Conservation (phyloP, 1,284 basidiomycete species). For the Bjerkandera adusta region DNA sequence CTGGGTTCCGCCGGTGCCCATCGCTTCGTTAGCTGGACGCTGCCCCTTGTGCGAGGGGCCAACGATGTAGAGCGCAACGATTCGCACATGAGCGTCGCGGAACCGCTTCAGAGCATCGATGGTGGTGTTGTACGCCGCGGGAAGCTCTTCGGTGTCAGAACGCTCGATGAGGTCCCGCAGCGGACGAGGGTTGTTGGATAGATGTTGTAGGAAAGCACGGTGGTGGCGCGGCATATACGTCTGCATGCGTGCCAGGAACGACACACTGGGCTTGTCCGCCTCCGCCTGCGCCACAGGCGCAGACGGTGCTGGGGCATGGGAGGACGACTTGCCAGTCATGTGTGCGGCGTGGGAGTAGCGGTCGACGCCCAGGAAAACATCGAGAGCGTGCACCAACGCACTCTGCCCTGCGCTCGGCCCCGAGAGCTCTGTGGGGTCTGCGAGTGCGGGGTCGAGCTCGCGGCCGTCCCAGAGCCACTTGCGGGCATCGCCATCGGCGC, state of each 20-base stretch:
- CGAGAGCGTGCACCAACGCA: conserved; percentile 84
- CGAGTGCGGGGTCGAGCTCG: conserved; percentile 47
- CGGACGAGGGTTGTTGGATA: conserved; percentile 60
- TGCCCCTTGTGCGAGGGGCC: conserved; percentile 50
- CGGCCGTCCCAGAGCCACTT: conserved; percentile 86
- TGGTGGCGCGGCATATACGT: conserved; percentile 92
- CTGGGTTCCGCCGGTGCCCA: conserved; percentile 87
- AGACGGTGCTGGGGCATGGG: conserved; percentile 26
- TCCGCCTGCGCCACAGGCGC: conserved; percentile 12
- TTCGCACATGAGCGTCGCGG: conserved; percentile 85
- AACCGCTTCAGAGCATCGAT: conserved; percentile 77
- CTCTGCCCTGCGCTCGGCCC: conserved; percentile 93
- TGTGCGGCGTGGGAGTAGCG: conserved; percentile 44
- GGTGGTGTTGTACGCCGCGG: conserved; percentile 72
- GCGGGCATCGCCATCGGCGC: conserved; percentile 68
- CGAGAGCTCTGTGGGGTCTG: conserved; percentile 62
- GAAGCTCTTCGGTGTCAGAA: conserved; percentile 33
- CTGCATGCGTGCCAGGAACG: conserved; percentile 81
- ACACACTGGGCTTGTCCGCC: conserved; percentile 28
- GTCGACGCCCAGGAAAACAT: conserved; percentile 87
- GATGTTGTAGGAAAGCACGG: conserved; percentile 83
- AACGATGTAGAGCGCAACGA: conserved; percentile 84
- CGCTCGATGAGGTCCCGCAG: conserved; percentile 51
- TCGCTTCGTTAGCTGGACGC: conserved; percentile 34
- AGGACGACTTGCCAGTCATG: conserved; percentile 21